These are phyloP conservation scores for Alternaria sp. DNA, from an alignment of 2,329 filamentous ascomycete genomes.

Conservation along the genomic window DNA sequence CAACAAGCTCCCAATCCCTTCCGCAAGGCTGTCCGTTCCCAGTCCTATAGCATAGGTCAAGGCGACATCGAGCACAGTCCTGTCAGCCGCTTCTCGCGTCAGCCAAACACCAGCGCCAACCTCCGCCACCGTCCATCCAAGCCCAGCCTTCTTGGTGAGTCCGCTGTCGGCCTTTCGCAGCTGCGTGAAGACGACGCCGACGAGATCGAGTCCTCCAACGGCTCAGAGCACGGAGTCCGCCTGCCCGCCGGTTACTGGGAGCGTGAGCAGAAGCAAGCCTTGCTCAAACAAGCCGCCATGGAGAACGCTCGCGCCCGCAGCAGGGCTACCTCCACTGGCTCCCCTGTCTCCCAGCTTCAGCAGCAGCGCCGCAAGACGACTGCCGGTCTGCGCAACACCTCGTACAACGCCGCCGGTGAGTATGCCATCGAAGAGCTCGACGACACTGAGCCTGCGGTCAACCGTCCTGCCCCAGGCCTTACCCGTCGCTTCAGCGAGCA, in stretches of 20 bases:
- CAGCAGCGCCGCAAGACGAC: conserved; percentile 37
- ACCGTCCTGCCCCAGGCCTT: conserved; percentile 43
- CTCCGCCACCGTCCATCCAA: conserved; percentile 82
- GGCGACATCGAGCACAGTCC: conserved; percentile 63
- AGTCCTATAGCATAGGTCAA: conserved; percentile 95
- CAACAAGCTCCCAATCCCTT: conserved; percentile 78
- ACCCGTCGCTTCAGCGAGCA: conserved; percentile 48
- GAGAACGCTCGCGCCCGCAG: conserved; percentile 45
- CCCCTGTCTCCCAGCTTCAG: conserved; percentile 29
- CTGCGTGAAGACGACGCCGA: conserved; percentile 58
- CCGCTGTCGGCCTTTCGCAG: conserved; percentile 36
- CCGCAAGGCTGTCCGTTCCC: conserved; percentile 90
- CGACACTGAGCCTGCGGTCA: conserved; percentile 63
- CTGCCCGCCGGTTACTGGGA: conserved; percentile 43
- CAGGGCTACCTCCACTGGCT: conserved; percentile 37
- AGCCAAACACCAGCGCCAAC: conserved; percentile 37
- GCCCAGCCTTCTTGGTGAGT: conserved; percentile 75
- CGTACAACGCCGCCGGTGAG: conserved; percentile 66
- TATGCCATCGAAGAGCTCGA: conserved; percentile 76
- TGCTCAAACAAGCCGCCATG: conserved; percentile 47
- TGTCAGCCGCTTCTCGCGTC: conserved; percentile 58
- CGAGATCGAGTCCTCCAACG: conserved; percentile 68
- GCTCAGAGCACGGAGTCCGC: conserved; percentile 59
- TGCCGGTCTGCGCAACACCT: conserved; percentile 63
- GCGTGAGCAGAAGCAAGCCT: conserved; percentile 38